Conservation (phyloP, 2,329 filamentous ascomycete genomes). For the Beauveria sp. region DNA sequence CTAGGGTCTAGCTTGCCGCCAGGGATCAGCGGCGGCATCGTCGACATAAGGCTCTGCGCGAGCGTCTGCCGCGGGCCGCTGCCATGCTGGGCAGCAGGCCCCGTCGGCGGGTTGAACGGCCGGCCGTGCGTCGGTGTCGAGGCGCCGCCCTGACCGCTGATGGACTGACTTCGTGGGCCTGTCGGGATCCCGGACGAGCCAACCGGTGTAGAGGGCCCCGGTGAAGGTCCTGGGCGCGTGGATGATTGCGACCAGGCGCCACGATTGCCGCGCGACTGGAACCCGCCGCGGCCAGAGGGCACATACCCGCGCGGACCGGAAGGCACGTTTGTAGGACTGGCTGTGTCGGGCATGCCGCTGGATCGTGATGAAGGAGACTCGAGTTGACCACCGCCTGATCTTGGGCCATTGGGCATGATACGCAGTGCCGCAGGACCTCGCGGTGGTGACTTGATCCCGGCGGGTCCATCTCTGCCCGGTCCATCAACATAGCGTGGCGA, state of each 20-base stretch:
- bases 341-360: slow-evolving; percentile 29
- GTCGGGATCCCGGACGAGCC: slow-evolving; percentile 39
- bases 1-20: slow-evolving; percentile 47
- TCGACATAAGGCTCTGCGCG: slow-evolving; percentile 43
- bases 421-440: slow-evolving; percentile 47
- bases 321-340: slow-evolving; percentile 42
- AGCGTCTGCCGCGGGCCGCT: slow-evolving; percentile 34
- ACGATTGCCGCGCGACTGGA: slow-evolving; percentile 36
- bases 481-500: slow-evolving; percentile 24
- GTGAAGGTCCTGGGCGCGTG: slow-evolving; percentile 26
- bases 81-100: slow-evolving; percentile 37
- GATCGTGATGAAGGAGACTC: slow-evolving; percentile 20
- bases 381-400: slow-evolving; percentile 15
- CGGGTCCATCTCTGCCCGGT: slow-evolving; percentile 22
- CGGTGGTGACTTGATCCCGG: slow-evolving; percentile 38
- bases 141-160: slow-evolving; percentile 17
- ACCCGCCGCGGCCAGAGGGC: slow-evolving; percentile 36
- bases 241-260: slow-evolving; percentile 34
- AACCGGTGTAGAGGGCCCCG: slow-evolving; percentile 32
- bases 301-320: slow-evolving; percentile 49
- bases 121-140: slow-evolving; percentile 34
- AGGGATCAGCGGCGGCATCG: slow-evolving; percentile 43
- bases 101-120: slow-evolving; percentile 51
- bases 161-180: slow-evolving; percentile 34
- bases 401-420: slow-evolving; percentile 39